Conservation (phyloP, 148 eudicot species). For the Persicaria tinctoria region DNA sequence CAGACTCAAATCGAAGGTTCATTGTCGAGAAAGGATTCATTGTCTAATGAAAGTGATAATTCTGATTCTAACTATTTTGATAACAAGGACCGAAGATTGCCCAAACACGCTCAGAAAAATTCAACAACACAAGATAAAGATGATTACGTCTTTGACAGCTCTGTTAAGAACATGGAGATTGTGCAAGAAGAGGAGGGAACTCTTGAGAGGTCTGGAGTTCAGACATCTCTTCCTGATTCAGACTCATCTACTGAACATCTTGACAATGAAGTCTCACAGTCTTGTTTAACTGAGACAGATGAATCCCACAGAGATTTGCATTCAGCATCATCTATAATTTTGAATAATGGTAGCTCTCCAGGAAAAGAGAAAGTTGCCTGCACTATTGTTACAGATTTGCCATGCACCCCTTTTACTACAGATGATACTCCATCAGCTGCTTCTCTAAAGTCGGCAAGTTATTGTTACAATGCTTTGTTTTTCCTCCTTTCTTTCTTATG, state of each 20-base stretch:
- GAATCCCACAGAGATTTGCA: conserved; percentile 18
- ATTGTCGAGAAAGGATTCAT: conserved; percentile 31
- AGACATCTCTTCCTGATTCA: conserved; percentile 15
- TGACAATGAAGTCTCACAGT: conserved; percentile 23
- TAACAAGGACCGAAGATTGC: neutral
- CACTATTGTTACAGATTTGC: conserved; percentile 26
- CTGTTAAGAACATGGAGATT: conserved; percentile 14
- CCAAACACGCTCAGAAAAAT: no score
- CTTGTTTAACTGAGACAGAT: conserved; percentile 19
- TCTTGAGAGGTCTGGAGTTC: conserved; percentile 18
- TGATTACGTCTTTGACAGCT: neutral
- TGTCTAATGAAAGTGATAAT: conserved; percentile 25
- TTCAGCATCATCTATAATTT: conserved; percentile 20
- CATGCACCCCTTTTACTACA: conserved; percentile 23
- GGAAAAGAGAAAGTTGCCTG: conserved; percentile 23
- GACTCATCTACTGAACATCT: conserved; percentile 23
- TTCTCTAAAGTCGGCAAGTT: conserved; percentile 52
- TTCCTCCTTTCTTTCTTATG: neutral
- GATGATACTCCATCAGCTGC: conserved; percentile 31
- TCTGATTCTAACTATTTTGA: neutral
- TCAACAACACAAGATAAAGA: no score
- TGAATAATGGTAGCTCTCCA: conserved; percentile 23
- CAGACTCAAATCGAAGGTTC: conserved; percentile 85
- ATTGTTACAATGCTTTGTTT: neutral
- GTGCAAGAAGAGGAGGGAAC: conserved; percentile 31